These are phyloP conservation scores for Backusella psychrophila DNA, from an alignment of 192 early-diverging fungal genomes.

Conservation along the genomic window DNA sequence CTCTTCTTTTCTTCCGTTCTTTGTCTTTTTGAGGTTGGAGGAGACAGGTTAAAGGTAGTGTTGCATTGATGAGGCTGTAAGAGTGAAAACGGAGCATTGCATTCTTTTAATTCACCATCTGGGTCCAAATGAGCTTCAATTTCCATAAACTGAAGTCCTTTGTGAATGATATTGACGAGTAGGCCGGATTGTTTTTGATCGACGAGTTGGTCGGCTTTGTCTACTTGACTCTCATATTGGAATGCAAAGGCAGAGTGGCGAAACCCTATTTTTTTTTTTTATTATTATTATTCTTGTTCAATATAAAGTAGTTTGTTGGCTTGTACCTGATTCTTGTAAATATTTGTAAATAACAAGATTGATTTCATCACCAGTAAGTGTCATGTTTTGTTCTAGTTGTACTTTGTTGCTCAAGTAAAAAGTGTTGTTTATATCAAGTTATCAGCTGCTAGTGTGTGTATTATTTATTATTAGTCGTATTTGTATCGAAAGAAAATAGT, in stretches of 20 bases:
- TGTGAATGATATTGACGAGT: conserved; percentile 84
- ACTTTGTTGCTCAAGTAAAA: neutral
- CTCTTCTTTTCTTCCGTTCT: conserved; percentile 29
- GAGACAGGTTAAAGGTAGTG: conserved; percentile 24
- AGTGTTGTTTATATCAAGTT: too few relatives aligned
- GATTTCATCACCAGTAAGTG: conserved; percentile 80
- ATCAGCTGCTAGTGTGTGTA: too few relatives aligned
- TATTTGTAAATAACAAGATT: conserved; percentile 89
- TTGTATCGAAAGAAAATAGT: too few relatives aligned
- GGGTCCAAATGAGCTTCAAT: conserved; percentile 85
- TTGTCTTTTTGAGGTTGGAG: neutral
- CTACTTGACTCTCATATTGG: conserved; percentile 79
- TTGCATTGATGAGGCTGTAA: conserved; percentile 68
- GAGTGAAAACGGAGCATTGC: conserved; percentile 67
- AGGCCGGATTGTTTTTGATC: conserved; percentile 77
- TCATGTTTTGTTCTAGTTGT: conserved; percentile 40
- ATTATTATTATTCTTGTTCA: neutral
- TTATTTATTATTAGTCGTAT: too few relatives aligned
- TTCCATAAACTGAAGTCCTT: conserved; percentile 89
- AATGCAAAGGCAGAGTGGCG: conserved; percentile 84
- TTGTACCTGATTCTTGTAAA: conserved; percentile 77
- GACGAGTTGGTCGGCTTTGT: conserved; percentile 53
- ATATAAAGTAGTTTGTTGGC: neutral
- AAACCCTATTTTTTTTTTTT: conserved; percentile 59
- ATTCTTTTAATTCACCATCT: conserved; percentile 78